These are phyloP conservation scores for Hyphodiscus hymeniophilus DNA, from an alignment of 495 filamentous ascomycete species.

Conservation along the genomic window DNA sequence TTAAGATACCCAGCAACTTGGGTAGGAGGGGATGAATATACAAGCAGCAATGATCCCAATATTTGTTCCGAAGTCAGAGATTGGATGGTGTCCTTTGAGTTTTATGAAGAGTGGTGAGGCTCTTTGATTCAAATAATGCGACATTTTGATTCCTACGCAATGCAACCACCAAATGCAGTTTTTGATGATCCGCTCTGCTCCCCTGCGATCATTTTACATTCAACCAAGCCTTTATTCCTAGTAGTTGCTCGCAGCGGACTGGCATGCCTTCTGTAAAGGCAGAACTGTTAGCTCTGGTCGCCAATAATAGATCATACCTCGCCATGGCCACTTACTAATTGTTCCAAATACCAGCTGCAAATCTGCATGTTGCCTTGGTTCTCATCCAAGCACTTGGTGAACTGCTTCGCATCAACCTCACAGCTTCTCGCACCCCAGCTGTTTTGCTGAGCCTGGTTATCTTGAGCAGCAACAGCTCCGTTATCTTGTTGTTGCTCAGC, in stretches of 20 bases:
- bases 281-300: slow-evolving; percentile 15
- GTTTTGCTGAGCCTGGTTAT: slow-evolving; percentile 30
- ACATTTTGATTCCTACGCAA: slow-evolving; percentile 15
- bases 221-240: slow-evolving; percentile 31
- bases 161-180: slow-evolving; percentile 3
- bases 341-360: slow-evolving; percentile 96
- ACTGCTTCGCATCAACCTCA: slow-evolving; percentile 68
- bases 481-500: slow-evolving; percentile 37
- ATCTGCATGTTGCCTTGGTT: slow-evolving; percentile 89
- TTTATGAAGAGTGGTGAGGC: slow-evolving; percentile 6
- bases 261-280: slow-evolving; percentile 71
- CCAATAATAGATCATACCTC: neutral
- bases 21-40: neutral
- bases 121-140: slow-evolving; percentile 4
- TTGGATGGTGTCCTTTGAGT: neutral
- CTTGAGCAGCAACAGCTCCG: slow-evolving; percentile 32
- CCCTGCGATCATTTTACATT: neutral
- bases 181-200: neutral
- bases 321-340: slow-evolving; percentile 46
- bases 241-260: slow-evolving; percentile 80
- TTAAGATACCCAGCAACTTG: neutral
- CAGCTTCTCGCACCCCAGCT: slow-evolving; percentile 47
- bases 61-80: no score
- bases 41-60: no score
- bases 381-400: slow-evolving; percentile 93